These are phyloP conservation scores for Rhizopus microsporus DNA, from an alignment of 371 early-diverging fungal genomes.

Conservation along the genomic window DNA sequence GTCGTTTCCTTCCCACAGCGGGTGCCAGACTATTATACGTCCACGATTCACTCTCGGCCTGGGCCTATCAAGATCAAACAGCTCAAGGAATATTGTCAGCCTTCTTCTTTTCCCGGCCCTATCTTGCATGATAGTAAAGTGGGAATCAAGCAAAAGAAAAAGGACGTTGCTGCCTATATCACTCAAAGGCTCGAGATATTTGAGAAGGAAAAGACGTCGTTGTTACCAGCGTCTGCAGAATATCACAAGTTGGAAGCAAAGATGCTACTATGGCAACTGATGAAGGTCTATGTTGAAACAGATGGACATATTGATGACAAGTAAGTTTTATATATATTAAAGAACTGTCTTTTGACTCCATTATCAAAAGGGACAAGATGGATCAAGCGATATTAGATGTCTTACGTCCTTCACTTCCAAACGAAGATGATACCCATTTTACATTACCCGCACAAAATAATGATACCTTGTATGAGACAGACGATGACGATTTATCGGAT, in stretches of 20 bases:
- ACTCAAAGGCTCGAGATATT: conserved; percentile 50
- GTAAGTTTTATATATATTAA: conserved; percentile 39
- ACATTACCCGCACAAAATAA: conserved; percentile 39
- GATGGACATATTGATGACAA: conserved; percentile 70
- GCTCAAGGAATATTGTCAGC: conserved; percentile 40
- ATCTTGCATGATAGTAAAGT: conserved; percentile 57
- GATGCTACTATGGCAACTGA: conserved; percentile 62
- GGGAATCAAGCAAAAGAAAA: conserved; percentile 65
- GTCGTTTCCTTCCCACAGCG: conserved; percentile 73
- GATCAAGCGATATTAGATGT: conserved; percentile 57
- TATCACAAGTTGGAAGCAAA: conserved; percentile 30
- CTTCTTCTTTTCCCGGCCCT: conserved; percentile 54
- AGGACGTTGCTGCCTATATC: conserved; percentile 61
- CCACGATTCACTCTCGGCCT: conserved; percentile 59
- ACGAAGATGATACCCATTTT: conserved; percentile 34
- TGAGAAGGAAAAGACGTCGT: conserved; percentile 27
- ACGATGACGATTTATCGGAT: conserved; percentile 29
- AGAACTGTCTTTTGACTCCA: neutral
- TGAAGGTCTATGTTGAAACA: conserved; percentile 63
- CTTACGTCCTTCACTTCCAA: conserved; percentile 31
- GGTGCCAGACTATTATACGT: conserved; percentile 46
- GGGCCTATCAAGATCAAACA: conserved; percentile 56
- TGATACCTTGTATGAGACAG: conserved; percentile 4
- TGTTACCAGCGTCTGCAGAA: conserved; percentile 30
- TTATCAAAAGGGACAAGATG: conserved; percentile 45